These are phyloP conservation scores for Pseudocohnilembus persalinus DNA, from an alignment of 169 alveolate species.

Conservation along the genomic window DNA sequence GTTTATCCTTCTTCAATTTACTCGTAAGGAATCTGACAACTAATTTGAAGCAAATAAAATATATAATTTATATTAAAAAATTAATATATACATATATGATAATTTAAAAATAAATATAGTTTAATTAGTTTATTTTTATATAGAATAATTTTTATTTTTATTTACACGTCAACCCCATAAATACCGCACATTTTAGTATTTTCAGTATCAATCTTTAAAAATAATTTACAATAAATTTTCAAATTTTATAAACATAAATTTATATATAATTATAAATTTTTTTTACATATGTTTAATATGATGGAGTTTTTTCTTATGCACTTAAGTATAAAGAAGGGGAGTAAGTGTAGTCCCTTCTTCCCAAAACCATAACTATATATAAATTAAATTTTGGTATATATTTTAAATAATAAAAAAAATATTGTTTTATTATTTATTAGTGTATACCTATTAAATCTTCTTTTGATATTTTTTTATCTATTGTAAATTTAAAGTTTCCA, in stretches of 20 bases:
- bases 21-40: not conserved
- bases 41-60: too few species aligned
- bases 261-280: too few species aligned
- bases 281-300: not conserved
- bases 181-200: not conserved
- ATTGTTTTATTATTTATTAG: too few species aligned
- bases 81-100: too few species aligned
- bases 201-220: not conserved
- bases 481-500: not conserved
- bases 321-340: not conserved
- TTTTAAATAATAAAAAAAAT: too few species aligned
- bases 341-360: not conserved
- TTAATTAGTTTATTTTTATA: too few species aligned
- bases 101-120: too few species aligned
- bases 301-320: not conserved
- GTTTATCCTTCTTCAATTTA: not conserved
- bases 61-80: too few species aligned
- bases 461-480: not conserved
- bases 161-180: not conserved
- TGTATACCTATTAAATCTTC: not conserved
- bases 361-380: not conserved
- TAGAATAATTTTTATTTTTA: too few species aligned
- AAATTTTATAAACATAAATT: too few species aligned
- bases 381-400: too few species aligned
- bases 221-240: not conserved